Base-by-base conservation (phyloP, 2,329 filamentous ascomycete species). In the Hymenoscyphus fraxineus region DNA sequence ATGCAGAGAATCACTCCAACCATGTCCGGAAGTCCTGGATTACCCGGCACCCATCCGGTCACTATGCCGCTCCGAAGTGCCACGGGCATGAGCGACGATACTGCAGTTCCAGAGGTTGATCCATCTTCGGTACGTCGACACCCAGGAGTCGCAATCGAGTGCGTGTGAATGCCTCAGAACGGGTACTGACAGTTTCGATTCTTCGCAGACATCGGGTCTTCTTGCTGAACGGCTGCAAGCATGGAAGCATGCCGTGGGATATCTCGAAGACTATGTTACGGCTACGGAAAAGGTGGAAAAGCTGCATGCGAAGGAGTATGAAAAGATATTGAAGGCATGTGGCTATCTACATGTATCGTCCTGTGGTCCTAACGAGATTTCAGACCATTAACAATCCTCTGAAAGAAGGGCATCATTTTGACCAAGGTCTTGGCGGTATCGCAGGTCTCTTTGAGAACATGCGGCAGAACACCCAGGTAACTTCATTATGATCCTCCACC, bases 361-460 rank as follows among this genome's bases (percentile, higher is more conserved):
- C 44, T 19, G 10, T 38, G 40, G 7, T 19, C 22, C 32, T 54
- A 27, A 61, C 35, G 16, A 59, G 61, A 6, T 73, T 10, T 35
- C 60, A 92, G 91, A 91, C 90, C 22, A 91, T 99, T 70, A 90
- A 88, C 64, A 87, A 90, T 71, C 94, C 95, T 19, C 80, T 99
- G 69, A 91, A 85, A 76, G 92, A 98, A 77, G 92, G 91, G 2
- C 88, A 96, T 72, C 95, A 99, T 79, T 99, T 98, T 75, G 92
- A 96, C 74, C 90, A 96, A 77, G 88, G 85, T 65, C 81, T 94
- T n/a, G 93, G 92, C 22, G 95, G 95, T 66, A 80, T 99, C 63
- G 88, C 92, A 56, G 90, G 92, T 66, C 87, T 97, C 79, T 97
- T 98, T 74, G 94, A 98, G 79, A 97, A 95, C 77, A 88, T 99